Evolutionary conservation across 129 eudicot genomes (phyloP).

Genomic region (Helianthus tuberosus): DNA sequence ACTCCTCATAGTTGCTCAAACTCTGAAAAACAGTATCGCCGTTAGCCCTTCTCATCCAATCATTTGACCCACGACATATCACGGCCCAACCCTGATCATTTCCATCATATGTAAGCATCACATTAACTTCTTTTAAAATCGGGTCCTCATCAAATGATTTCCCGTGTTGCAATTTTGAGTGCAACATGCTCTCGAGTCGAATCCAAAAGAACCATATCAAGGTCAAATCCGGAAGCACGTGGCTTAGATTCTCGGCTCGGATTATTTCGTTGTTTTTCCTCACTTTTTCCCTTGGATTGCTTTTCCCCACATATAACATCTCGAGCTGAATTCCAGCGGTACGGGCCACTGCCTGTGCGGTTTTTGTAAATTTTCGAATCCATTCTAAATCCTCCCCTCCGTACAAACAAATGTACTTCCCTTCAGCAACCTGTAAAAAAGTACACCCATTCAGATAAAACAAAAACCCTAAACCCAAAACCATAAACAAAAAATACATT

Average conservation of each 20-base stretch:
- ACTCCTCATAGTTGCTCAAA: conserved; percentile 38
- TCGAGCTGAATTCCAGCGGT: conserved; percentile 51
- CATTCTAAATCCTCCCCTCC: conserved; percentile 91
- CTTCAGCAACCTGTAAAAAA: conserved; percentile 40
- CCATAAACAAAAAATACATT: too few relatives aligned
- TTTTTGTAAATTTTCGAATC: conserved; percentile 64
- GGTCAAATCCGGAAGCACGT: conserved; percentile 51
- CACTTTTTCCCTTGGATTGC: conserved; percentile 77
- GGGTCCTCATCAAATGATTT: conserved; percentile 54
- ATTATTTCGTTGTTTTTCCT: conserved; percentile 48
- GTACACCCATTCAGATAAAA: too few relatives aligned
- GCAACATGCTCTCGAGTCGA: conserved; percentile 81
- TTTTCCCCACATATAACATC: conserved; percentile 91
- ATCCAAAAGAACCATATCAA: conserved; percentile 88
- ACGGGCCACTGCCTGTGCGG: conserved; percentile 45
- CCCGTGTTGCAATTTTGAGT: conserved; percentile 65
- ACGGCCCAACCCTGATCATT: conserved; percentile 72
- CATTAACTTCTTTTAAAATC: conserved; percentile 56
- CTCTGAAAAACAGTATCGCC: conserved; percentile 49
- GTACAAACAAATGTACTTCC: conserved; percentile 69
- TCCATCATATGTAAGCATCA: conserved; percentile 61
- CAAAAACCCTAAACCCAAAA: too few relatives aligned
- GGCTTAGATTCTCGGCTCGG: conserved; percentile 49
- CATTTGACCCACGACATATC: conserved; percentile 45
- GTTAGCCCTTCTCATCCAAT: conserved; percentile 46